Conservation (phyloP, 495 filamentous ascomycete genomes). For the Chaetomidium leptoderma region DNA sequence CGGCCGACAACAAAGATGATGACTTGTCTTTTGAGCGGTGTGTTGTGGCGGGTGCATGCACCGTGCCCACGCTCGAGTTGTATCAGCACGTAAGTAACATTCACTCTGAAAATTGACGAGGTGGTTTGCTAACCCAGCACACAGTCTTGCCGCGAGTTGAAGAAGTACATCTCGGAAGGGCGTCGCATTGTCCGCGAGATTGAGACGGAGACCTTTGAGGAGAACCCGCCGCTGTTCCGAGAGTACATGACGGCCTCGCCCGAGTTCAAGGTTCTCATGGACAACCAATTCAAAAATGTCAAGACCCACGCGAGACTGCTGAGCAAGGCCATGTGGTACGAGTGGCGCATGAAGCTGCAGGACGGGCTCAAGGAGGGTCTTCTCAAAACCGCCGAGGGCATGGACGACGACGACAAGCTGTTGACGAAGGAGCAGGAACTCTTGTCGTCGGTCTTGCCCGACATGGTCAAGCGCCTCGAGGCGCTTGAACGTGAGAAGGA, state of each 20-base stretch:
- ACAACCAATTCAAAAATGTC: conserved; percentile 93
- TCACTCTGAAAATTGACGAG: background rate
- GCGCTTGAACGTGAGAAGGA: conserved; percentile 57
- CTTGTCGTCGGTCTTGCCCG: conserved; percentile 61
- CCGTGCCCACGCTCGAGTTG: conserved; percentile 84
- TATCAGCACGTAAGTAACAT: conserved; percentile 81
- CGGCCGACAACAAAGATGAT: conserved; percentile 45
- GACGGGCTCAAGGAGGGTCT: conserved; percentile 78
- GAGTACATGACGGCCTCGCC: conserved; percentile 86
- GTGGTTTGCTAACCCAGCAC: conserved; percentile 7
- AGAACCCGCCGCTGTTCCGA: conserved; percentile 84
- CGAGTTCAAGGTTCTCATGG: conserved; percentile 80
- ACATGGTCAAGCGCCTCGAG: conserved; percentile 54
- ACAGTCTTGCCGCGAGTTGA: conserved; percentile 86
- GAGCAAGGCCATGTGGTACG: conserved; percentile 95
- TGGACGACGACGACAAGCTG: conserved; percentile 68
- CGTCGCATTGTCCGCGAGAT: conserved; percentile 82
- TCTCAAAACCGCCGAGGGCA: conserved; percentile 64
- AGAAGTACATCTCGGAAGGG: conserved; percentile 90
- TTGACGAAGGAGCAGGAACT: conserved; percentile 63
- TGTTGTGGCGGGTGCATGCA: conserved; percentile 86
- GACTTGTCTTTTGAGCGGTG: conserved; percentile 63
- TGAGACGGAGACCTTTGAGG: conserved; percentile 76
- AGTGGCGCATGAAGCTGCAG: conserved; percentile 91
- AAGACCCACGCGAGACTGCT: conserved; percentile 85